Evolutionary conservation across 768 basidiomycete species (phyloP).

Genomic region (Termitomyces bulborhizus): DNA sequence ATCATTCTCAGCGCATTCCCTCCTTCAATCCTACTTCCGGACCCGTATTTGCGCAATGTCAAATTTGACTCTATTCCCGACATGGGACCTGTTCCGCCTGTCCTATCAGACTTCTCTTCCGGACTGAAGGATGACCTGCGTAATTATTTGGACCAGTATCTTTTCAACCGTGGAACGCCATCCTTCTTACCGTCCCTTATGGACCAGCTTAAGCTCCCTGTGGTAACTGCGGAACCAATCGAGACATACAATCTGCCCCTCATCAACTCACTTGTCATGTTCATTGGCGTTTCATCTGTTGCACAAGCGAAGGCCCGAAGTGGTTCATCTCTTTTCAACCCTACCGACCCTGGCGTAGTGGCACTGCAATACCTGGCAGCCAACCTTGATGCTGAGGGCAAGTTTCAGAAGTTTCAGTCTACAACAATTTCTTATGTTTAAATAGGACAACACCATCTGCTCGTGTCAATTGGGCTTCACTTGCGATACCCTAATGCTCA

Average conservation of each 20-base stretch:
- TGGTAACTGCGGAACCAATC: conserved; percentile 34
- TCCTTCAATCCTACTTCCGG: conserved; percentile 69
- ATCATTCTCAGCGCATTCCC: conserved; percentile 97
- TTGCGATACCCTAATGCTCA: conserved; percentile 97
- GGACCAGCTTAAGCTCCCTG: conserved; percentile 60
- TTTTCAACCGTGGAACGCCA: conserved; percentile 67
- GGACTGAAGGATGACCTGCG: conserved; percentile 78
- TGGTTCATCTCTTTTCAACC: conserved; percentile 74
- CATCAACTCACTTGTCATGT: conserved; percentile 93
- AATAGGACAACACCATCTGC: conserved; percentile 88
- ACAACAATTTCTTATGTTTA: background rate
- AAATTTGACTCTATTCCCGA: conserved; percentile 76
- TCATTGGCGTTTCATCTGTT: conserved; percentile 89
- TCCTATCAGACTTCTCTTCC: conserved; percentile 86
- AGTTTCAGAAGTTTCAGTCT: conserved; percentile 13
- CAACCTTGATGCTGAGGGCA: conserved; percentile 89
- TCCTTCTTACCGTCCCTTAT: conserved; percentile 74
- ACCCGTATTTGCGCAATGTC: conserved; percentile 74
- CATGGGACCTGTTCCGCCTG: conserved; percentile 88
- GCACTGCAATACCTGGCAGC: conserved; percentile 77
- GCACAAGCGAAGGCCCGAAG: conserved; percentile 84
- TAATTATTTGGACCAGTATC: conserved; percentile 75
- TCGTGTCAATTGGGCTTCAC: conserved; percentile 91
- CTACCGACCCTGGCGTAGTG: conserved; percentile 79
- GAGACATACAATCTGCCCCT: conserved; percentile 83